A percentile compares a stretch with the other conserved stretches of the same genome.
Conservation (phyloP, 768 basidiomycete genomes). For the Pisolithus tinctorius region DNA sequence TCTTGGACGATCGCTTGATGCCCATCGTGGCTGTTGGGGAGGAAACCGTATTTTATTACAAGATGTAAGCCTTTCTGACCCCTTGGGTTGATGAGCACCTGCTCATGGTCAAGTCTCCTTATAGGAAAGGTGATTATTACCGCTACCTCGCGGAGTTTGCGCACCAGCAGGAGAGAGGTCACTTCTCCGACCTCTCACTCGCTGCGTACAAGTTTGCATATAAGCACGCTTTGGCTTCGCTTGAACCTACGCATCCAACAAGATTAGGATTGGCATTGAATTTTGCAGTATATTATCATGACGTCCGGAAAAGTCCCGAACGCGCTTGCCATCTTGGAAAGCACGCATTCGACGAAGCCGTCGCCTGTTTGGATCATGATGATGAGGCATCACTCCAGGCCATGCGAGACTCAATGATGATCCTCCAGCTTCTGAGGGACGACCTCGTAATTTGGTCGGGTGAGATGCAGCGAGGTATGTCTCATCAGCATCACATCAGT, state of each 20-base stretch:
- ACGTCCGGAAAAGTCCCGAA: constrained; percentile 79
- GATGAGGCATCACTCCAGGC: constrained; percentile 35
- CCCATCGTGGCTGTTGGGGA: constrained; percentile 67
- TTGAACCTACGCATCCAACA: constrained; percentile 78
- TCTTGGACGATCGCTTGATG: constrained; percentile 56
- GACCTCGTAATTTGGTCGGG: constrained; percentile 83
- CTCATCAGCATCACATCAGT: neutral
- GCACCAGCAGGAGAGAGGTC: constrained; percentile 58
- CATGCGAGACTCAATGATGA: constrained; percentile 72
- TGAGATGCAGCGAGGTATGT: constrained; percentile 50
- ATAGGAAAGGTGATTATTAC: constrained; percentile 85
- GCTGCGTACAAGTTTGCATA: constrained; percentile 84
- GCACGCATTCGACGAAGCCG: constrained; percentile 88
- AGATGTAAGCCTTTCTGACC: constrained; percentile 46
- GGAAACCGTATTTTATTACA: constrained; percentile 84
- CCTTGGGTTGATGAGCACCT: neutral
- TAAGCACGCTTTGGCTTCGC: constrained; percentile 68
- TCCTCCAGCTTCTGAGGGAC: constrained; percentile 75
- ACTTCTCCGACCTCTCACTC: constrained; percentile 67
- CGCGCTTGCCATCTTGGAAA: constrained; percentile 86
- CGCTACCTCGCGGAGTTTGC: constrained; percentile 88
- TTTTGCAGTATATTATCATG: constrained; percentile 91
- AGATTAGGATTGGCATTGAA: constrained; percentile 84
- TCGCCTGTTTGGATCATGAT: constrained; percentile 50
- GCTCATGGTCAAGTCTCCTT: constrained; percentile 5